These are phyloP conservation scores for Kuraishia cidri DNA, from an alignment of 805 yeast genomes.

Conservation along the genomic window DNA sequence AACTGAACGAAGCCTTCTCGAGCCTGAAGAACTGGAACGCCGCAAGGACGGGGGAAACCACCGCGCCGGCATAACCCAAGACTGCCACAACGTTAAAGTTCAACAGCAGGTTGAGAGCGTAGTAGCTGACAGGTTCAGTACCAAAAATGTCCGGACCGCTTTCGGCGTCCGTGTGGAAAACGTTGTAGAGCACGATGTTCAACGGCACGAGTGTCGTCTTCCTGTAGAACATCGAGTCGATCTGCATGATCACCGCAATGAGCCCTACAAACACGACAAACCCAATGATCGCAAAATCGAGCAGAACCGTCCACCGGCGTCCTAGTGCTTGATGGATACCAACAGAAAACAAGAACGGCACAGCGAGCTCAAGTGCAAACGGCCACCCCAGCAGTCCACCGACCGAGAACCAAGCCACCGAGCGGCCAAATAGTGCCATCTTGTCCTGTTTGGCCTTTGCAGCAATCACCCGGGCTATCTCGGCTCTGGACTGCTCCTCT, in stretches of 20 bases:
- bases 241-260: constrained; percentile 10
- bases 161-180: constrained; percentile 51
- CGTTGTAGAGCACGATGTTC: constrained; percentile 80
- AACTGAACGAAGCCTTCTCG: constrained; percentile 5
- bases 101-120: constrained; percentile 55
- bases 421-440: constrained; percentile 11
- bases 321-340: constrained; percentile 10
- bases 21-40: constrained; percentile 8
- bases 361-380: constrained; percentile 55
- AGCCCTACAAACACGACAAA: constrained; percentile 5
- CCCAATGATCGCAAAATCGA: constrained; percentile 5
- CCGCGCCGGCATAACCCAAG: constrained; percentile 29
- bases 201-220: constrained; percentile 61
- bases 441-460: not conserved
- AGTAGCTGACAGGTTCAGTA: constrained; percentile 69
- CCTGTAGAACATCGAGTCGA: constrained; percentile 59
- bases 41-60: constrained; percentile 20
- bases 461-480: not conserved
- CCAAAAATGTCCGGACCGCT: constrained; percentile 92
- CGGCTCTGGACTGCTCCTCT: not conserved
- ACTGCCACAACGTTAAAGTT: constrained; percentile 59
- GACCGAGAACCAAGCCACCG: constrained; percentile 36
- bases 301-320: no score
- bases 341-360: constrained; percentile 39
- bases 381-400: constrained; percentile 93